These are phyloP conservation scores for Nicotiana tomentosiformis DNA, from an alignment of 257 asterid genomes.

Conservation along the genomic window DNA sequence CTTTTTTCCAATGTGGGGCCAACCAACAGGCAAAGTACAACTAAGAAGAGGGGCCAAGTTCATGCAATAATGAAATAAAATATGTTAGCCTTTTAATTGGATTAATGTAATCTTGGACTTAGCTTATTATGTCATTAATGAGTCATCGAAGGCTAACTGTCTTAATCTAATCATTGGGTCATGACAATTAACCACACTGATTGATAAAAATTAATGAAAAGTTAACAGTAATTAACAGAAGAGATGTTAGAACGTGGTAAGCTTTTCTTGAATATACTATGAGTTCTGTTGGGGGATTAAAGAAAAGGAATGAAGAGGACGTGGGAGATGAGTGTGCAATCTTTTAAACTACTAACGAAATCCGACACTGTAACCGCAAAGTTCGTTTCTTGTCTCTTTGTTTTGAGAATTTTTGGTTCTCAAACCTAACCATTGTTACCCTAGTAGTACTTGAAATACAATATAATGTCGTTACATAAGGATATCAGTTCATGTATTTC, in stretches of 20 bases:
- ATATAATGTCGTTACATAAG: not conserved
- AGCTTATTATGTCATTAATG: conserved; percentile 7
- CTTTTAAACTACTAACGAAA: conserved; percentile 6
- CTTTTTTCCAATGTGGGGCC: conserved; percentile 36
- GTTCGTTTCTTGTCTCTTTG: conserved; percentile 28
- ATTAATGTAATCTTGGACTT: conserved; percentile 19
- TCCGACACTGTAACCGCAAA: conserved; percentile 37
- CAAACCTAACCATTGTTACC: conserved; percentile 20
- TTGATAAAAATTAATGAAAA: conserved; percentile 20
- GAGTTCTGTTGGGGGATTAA: conserved; percentile 11
- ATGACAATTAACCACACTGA: conserved; percentile 24
- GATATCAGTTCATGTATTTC: not conserved
- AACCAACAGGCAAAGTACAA: conserved; percentile 52
- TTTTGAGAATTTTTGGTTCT: conserved; percentile 1
- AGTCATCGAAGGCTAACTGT: conserved; percentile 22
- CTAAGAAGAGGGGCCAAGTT: conserved; percentile 40
- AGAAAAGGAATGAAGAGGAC: conserved; percentile 33
- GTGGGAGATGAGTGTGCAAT: conserved; percentile 33
- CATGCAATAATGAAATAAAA: conserved; percentile 35
- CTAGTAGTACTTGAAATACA: not conserved
- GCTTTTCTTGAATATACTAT: conserved; percentile 4
- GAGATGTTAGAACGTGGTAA: conserved; percentile 49
- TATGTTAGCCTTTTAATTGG: conserved; percentile 1
- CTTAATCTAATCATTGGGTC: conserved; percentile 16
- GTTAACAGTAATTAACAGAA: conserved; percentile 16